Evolutionary conservation across 306 rosid species (phyloP), one percentile per base, ranked within the genome.

Genomic region (Malus orientalis): DNA sequence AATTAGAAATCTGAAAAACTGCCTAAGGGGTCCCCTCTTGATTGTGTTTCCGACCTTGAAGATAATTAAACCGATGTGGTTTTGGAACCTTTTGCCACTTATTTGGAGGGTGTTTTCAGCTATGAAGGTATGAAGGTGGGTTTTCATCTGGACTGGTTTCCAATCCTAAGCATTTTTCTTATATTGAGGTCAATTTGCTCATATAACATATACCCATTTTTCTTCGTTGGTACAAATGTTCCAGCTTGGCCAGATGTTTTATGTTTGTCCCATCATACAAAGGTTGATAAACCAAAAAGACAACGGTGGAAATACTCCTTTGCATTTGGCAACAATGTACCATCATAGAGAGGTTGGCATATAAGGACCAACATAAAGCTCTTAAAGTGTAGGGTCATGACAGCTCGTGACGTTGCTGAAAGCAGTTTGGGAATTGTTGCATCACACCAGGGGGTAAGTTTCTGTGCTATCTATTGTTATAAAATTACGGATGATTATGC

Each of bases 111-210:
- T 71, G 67, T 78, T 69, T 72, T 70, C n/a, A 32, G 71, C 61
- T 33, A 33, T 33, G 38, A 33, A 33, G 38, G 7, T 62, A 15
- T 80, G 76, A 68, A 33, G 70, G 76, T 88, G 72, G 75, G 74
- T 84, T 72, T 80, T 45, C 78, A 79, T 78, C 69, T 83, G 27
- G 73, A 49, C 54, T 61, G 33, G 74, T 55, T 25, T 58, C 74
- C 20, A 62, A 75, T 63, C 25, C 45, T 81, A 70, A 47, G 59
- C 18, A 75, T 81, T 7, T 55, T 55, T 55, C 75, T 47, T 74
- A 40, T 83, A 69, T 75, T 83, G 67, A 83, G 74, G 77, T 68
- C 80, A 19, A 67, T 82, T 78, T 80, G 79, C 18, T 80, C 42
- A 38, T 53, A 70, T 38, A 38, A 38, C 42, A 38, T 47, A 13